A percentile compares a stretch with the other conserved stretches of the same genome.
Evolutionary conservation across 1,284 basidiomycete genomes (phyloP).

Genomic region (Puccinia hordei): DNA sequence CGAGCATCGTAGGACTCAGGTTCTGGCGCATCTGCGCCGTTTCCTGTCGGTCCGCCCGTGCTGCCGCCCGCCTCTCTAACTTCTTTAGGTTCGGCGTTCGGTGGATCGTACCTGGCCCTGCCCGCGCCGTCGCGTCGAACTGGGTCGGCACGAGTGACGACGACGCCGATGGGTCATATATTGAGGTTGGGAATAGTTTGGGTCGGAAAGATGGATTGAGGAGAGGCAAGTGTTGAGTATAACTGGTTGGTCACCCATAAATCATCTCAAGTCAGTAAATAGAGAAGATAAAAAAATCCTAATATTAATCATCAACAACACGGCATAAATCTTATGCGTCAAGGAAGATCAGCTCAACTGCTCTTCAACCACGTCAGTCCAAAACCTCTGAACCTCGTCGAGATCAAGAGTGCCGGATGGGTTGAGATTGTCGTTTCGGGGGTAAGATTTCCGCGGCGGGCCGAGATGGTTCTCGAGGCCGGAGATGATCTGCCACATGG

Average conservation of each 20-base stretch:
- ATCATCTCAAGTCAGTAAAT: neutral
- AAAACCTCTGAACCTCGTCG: slow-evolving; percentile 39
- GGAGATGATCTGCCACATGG: slow-evolving; percentile 47
- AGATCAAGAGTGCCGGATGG: slow-evolving; percentile 6
- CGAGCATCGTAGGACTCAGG: neutral
- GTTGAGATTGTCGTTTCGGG: neutral
- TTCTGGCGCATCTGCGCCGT: neutral
- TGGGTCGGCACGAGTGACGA: slow-evolving; percentile 21
- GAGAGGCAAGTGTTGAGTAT: slow-evolving; percentile 26
- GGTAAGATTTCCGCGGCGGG: neutral
- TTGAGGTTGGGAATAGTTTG: slow-evolving; percentile 49
- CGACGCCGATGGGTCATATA: slow-evolving; percentile 22
- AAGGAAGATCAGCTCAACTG: slow-evolving; percentile 21
- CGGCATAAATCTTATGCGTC: neutral
- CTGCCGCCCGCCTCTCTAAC: slow-evolving; percentile 5
- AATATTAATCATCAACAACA: neutral
- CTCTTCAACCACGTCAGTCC: slow-evolving; percentile 48
- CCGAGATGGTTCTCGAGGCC: slow-evolving; percentile 20
- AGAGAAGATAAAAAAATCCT: neutral
- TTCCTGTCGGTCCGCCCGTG: neutral
- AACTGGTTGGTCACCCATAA: slow-evolving; percentile 11
- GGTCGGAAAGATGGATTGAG: slow-evolving; percentile 44
- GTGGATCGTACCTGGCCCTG: neutral
- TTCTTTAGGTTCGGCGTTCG: slow-evolving; percentile 36
- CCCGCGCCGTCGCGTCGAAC: slow-evolving; percentile 36